Base-by-base conservation (phyloP, 345 rosid genomes). In the Aquilaria malaccensis region DNA sequence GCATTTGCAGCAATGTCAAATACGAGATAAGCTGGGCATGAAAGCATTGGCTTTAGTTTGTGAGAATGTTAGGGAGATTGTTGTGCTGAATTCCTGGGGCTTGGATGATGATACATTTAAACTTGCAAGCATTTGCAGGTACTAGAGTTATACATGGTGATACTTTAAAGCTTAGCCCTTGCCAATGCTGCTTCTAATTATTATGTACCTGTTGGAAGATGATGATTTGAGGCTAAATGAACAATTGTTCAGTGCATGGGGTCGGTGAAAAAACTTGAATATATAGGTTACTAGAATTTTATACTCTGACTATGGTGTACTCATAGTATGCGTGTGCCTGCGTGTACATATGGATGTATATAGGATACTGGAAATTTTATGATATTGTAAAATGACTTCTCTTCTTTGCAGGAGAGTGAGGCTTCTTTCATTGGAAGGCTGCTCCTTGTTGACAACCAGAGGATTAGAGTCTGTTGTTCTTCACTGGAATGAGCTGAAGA, bases 1-100 rank as follows among this genome's bases (percentile, higher is more conserved):
- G 74, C 83, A 81, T 62, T 60, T 85, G 65, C 72, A 76, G 57
- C 61, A 61, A 53, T 85, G 92, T 74, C 85, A 77, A 45, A 10
- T 85, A 70, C 74, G 81, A 63, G 79, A 79, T 55, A 76, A 59
- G 63, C 58, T 45, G 22, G 69, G 80, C 33, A 54, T 72, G 15
- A 70, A 70, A 60, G 82, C 92, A 29, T 58, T 83, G 70, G 77
- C 81, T 78, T 53, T 59, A 41, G 83, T 83, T 56, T 85, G 92
- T 31, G 62, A 58, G 55, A 51, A 68, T 65, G 92, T 79, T 33
- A 72, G 79, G 70, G 85, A 85, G 56, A 77, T 85, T 59, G 74
- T 70, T 66, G 59, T 85, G n/a, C 83, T 74, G 58, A 69, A 83
- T 58, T 85, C 86, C 67, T 85, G 86, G 86, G 83, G 86, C 61